Evolutionary conservation across 768 basidiomycete genomes (phyloP).

Genomic region (Clathrus columnatus): DNA sequence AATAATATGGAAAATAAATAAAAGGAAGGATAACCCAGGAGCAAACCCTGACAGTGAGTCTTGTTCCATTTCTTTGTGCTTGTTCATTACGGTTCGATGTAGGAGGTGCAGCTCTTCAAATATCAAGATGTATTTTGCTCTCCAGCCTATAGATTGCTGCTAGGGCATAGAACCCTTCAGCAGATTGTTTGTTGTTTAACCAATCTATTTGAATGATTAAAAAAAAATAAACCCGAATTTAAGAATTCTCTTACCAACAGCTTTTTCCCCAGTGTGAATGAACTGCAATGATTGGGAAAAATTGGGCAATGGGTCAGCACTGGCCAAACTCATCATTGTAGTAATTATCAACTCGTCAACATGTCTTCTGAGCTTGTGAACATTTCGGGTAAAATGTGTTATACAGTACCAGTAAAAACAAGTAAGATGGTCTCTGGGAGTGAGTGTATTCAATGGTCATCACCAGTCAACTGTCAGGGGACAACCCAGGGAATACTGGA

Average conservation of each 20-base stretch:
- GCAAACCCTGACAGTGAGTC: too few species aligned
- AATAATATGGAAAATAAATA: too few species aligned
- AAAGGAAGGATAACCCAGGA: too few species aligned
- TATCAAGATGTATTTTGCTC: conserved; percentile 20
- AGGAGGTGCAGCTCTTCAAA: conserved; percentile 20
- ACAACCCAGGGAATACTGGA: too few species aligned
- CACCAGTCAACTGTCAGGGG: too few species aligned
- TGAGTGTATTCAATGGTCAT: too few species aligned
- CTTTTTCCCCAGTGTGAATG: conserved; percentile 19
- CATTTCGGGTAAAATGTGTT: conserved; percentile 18
- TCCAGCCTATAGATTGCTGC: conserved; percentile 19
- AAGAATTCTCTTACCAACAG: conserved; percentile 12
- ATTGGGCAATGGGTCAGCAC: conserved; percentile 14
- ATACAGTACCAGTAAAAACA: conserved; percentile 18
- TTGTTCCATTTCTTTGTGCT: conserved; percentile 20
- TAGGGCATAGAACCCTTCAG: conserved; percentile 15
- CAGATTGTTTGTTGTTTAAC: conserved; percentile 19
- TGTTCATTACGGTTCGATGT: conserved; percentile 21
- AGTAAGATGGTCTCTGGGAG: too few species aligned
- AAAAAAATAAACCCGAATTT: not conserved
- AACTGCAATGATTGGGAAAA: conserved; percentile 10
- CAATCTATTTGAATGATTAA: conserved; percentile 17
- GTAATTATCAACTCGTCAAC: not conserved
- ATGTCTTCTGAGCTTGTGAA: conserved; percentile 10
- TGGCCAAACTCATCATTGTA: conserved; percentile 22